Evolutionary conservation across 1,139 yeast species (phyloP), one percentile per base, ranked within the genome.

Genomic region (Barnettozyma hawaiiensis): DNA sequence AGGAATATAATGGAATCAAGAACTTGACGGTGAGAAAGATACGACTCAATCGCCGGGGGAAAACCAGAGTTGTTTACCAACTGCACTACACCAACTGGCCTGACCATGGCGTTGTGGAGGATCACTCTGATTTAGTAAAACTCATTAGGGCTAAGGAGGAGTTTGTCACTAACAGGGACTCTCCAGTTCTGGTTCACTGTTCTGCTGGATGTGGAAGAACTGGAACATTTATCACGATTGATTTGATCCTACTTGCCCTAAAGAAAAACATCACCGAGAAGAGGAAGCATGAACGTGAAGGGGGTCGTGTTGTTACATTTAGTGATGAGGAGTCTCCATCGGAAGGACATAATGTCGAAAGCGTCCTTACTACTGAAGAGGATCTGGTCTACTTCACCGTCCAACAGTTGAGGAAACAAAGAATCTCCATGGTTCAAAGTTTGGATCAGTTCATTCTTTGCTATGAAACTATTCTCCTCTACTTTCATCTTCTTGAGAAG

Each of bases 161-260:
- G 19, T 52, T 76, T 27, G 36, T 49, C 22, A 46, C 46, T 18
- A 50, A 47, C 32, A 48, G 40, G 6, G 48, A 54, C 14, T 47
- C 61, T 0, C 81, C 85, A 1, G 65, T 81, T 1, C 62, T 85
- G 23, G 85, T 85, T 9, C 96, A 87, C 61, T 86, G 96, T 60
- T 81, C 90, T 5, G 96, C 96, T 0, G 96, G 96, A 0, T 86
- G 96, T 63, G 96, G 96, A 3, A 74, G 96, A 51, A 86, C 96
- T 0, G 96, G 96, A 2, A 85, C 90, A 0, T 83, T 85, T 50
- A 81, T 89, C 46, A 73, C 94, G 0, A 71, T 85, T 31, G 96
- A 86, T 61, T 69, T 83, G 14, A 66, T 84, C 21, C 58, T 81
- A 29, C 77, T 75, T 47, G 60, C 61, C 0, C 57, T 59, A 24